These are phyloP conservation scores for Austropuccinia psidii DNA, from an alignment of 1,284 basidiomycete species.

Conservation along the genomic window DNA sequence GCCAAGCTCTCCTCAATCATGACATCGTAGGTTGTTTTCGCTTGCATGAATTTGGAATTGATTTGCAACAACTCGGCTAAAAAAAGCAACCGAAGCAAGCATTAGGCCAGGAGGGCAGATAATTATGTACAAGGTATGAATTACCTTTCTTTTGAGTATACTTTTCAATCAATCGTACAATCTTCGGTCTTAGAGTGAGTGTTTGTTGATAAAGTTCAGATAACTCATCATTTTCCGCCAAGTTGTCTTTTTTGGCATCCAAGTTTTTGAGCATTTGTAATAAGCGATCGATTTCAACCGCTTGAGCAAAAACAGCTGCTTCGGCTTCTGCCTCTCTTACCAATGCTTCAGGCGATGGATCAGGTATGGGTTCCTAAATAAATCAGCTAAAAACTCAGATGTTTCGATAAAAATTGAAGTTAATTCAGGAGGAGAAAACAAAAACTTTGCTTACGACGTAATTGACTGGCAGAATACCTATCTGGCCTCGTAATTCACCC, in stretches of 20 bases:
- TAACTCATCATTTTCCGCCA: constrained; percentile 90
- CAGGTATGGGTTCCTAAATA: constrained; percentile 74
- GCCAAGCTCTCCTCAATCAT: constrained; percentile 40
- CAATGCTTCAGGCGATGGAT: constrained; percentile 69
- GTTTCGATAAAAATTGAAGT: neutral
- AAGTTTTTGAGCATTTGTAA: constrained; percentile 69
- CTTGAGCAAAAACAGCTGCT: constrained; percentile 72
- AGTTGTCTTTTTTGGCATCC: constrained; percentile 64
- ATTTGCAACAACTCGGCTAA: constrained; percentile 42
- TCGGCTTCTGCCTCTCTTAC: constrained; percentile 81
- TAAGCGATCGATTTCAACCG: constrained; percentile 77
- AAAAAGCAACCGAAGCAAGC: neutral
- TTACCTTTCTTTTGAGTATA: constrained; percentile 81
- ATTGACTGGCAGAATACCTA: constrained; percentile 96
- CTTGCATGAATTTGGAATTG: constrained; percentile 42
- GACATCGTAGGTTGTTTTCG: constrained; percentile 43
- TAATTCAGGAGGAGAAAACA: constrained; percentile 5
- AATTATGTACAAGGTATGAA: constrained; percentile 42
- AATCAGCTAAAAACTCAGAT: neutral
- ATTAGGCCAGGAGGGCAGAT: neutral
- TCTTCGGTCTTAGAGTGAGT: constrained; percentile 82
- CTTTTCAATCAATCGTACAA: constrained; percentile 92
- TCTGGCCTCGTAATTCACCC: constrained; percentile 81
- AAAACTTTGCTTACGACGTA: constrained; percentile 64
- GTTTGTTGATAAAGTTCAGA: constrained; percentile 86